Conservation (phyloP, 129 eudicot genomes). For the Sambucus nigra region DNA sequence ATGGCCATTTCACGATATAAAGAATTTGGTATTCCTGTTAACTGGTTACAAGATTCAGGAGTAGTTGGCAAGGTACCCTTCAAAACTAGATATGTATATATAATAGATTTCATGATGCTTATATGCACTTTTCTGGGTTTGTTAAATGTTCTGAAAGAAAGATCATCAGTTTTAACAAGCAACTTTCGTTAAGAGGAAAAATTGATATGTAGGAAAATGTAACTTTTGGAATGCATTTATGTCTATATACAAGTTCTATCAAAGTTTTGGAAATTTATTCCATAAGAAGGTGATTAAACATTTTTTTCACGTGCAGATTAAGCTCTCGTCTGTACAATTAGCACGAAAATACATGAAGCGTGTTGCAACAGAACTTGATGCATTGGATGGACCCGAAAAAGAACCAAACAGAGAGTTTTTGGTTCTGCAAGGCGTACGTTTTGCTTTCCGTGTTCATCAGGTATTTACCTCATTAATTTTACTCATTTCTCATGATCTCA, state of each 20-base stretch:
- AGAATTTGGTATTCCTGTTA: slow-evolving; percentile 83
- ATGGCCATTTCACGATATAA: slow-evolving; percentile 91
- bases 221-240: not conserved
- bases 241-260: too few relatives aligned
- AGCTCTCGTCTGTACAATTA: slow-evolving; percentile 89
- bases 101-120: not conserved
- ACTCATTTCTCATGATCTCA: not conserved
- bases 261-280: not conserved
- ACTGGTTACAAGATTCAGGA: slow-evolving; percentile 91
- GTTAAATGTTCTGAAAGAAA: too few relatives aligned
- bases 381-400: slow-evolving; percentile 76
- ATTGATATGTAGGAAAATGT: not conserved
- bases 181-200: too few relatives aligned
- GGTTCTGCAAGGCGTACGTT: slow-evolving; percentile 93
- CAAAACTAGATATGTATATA: not conserved
- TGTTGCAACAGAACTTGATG: slow-evolving; percentile 87
- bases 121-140: not conserved
- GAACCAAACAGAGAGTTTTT: slow-evolving; percentile 96
- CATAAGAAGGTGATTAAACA: not conserved
- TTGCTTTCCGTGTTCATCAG: slow-evolving; percentile 99
- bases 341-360: slow-evolving; percentile 96
- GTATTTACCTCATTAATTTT: slow-evolving; percentile 23
- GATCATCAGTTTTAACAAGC: too few relatives aligned
- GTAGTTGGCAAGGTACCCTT: slow-evolving; percentile 84
- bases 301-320: slow-evolving; percentile 47